Base-by-base conservation (phyloP, 148 eudicot genomes). In the Fallopia convolvulus region DNA sequence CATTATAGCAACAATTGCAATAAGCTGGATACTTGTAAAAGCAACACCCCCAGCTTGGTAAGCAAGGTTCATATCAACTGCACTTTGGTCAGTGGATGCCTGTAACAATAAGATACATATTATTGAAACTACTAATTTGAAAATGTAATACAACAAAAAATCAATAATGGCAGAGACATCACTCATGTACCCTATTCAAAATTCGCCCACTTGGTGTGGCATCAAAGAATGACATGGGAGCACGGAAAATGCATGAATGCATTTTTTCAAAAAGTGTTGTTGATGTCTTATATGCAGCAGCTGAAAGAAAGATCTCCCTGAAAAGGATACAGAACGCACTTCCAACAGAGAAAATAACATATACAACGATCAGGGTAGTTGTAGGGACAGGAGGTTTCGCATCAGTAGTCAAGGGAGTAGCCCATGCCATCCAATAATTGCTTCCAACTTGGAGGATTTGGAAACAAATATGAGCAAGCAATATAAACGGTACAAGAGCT, bases 361-460 rank as follows among this genome's bases (percentile, higher is more conserved):
- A 91, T 44, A 89, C 95, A 60, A 77, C 36, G 53, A 91, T 85
- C 33, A 89, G 80, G 50, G 88, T 86, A 39, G 74, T 85, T 72
- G 76, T 76, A 6, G 53, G 76, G 33, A 91, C 92, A 42, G 75
- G 60, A 44, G 90, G 81, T 70, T 72, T 63, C 26, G 46, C 79
- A 75, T 84, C 88, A 80, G 83, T 13, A 0, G 94, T 87, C 14
- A 83, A 83, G 65, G 94, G 92, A 52, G 88, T 84, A 26, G 92
- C 95, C 95, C 92, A 89, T 55, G 95, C 87, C 88, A 91, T 86
- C 95, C 95, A 91, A 60, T 90, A 90, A 82, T 87, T 89, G 86
- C 94, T 84, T 33, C 81, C 82, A 30, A 90, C 84, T 74, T 90
- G 92, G 76, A 89, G 86, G 68, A 68, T 10, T 75, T 89, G 87